A percentile compares a stretch with the other conserved stretches of the same genome.
Evolutionary conservation across 148 eudicot species (phyloP).

Genomic region (Gaultheria prostrata): DNA sequence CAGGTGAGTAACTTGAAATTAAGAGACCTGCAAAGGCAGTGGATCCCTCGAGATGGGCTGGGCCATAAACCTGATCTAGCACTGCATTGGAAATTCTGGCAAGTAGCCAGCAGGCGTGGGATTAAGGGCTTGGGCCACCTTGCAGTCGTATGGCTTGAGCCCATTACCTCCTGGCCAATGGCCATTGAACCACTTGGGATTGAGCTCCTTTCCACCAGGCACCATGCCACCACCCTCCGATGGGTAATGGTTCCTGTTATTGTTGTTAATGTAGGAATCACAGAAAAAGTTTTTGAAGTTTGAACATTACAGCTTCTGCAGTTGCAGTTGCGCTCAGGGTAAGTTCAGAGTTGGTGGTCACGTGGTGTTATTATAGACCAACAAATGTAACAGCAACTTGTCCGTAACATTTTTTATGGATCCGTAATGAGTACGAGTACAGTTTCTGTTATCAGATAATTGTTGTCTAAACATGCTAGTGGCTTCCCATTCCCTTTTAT

Average conservation of each 20-base stretch:
- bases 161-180: neutral
- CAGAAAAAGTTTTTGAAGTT: neutral
- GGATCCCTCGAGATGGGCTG: neutral
- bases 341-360: neutral
- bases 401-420: neutral
- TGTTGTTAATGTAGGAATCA: neutral
- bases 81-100: neutral
- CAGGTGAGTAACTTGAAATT: neutral
- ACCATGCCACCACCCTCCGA: neutral
- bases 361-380: neutral
- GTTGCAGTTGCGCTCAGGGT: neutral
- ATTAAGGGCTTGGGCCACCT: neutral
- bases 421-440: neutral
- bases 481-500: neutral
- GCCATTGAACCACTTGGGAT: neutral
- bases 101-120: neutral
- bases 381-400: neutral
- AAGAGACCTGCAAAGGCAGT: neutral
- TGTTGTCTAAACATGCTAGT: neutral
- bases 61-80: conserved; percentile 1
- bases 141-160: neutral
- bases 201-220: neutral
- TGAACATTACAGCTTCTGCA: neutral
- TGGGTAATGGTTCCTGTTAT: neutral
- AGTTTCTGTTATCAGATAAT: conserved; percentile 1